Evolutionary conservation across 306 rosid genomes (phyloP).

Genomic region (Cucurbita pepo): DNA sequence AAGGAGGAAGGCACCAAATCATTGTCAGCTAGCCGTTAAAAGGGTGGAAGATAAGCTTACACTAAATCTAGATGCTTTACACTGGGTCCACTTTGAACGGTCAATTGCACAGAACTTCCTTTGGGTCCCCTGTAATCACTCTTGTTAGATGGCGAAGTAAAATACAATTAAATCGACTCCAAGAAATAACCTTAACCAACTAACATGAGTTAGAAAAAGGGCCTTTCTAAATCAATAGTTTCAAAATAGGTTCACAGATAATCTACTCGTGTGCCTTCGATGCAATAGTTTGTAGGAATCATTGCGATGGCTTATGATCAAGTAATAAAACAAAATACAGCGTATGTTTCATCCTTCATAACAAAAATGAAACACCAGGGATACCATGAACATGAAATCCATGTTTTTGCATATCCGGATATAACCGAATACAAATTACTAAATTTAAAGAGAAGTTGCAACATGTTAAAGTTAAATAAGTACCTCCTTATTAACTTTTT

Average conservation of each 20-base stretch:
- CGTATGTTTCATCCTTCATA: background rate
- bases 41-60: slow-evolving; percentile 26
- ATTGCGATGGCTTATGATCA: background rate
- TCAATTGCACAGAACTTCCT: slow-evolving; percentile 73
- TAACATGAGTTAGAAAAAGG: background rate
- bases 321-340: slow-evolving; percentile 6
- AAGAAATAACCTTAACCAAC: background rate
- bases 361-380: background rate
- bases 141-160: background rate
- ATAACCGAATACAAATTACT: background rate
- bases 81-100: slow-evolving; percentile 62
- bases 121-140: slow-evolving; percentile 63
- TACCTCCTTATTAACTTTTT: background rate
- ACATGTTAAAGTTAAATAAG: background rate
- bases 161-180: background rate
- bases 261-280: background rate
- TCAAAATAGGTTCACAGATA: background rate
- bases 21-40: background rate
- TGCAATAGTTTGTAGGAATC: background rate
- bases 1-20: background rate
- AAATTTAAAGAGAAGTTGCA: background rate
- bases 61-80: slow-evolving; percentile 43
- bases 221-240: background rate
- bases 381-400: background rate
- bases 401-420: background rate